Percentiles rank a stretch among this genome's conserved stretches.
These are phyloP conservation scores for Clonostachys byssicola DNA, from an alignment of 2,329 filamentous ascomycete genomes.

Conservation along the genomic window DNA sequence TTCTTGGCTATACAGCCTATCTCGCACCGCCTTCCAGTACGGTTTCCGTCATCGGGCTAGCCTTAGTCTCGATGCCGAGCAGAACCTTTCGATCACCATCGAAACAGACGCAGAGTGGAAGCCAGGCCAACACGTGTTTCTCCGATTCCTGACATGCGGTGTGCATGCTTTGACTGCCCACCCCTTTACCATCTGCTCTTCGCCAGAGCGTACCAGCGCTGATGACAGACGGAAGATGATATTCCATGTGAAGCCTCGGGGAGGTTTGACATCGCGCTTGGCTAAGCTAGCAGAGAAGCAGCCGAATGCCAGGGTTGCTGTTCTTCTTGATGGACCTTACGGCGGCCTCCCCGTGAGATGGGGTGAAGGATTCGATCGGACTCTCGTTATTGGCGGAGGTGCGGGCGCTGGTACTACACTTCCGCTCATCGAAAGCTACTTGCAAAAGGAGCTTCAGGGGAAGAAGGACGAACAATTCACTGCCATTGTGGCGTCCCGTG, in stretches of 20 bases:
- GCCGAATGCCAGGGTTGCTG: constrained; percentile 29
- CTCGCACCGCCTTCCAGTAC: constrained; percentile 43
- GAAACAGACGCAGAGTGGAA: constrained; percentile 38
- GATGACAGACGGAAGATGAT: constrained; percentile 27
- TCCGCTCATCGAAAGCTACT: neutral
- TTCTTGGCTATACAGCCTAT: constrained; percentile 35
- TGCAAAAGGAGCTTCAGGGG: neutral
- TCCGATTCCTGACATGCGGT: constrained; percentile 43
- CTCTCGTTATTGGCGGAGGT: constrained; percentile 48
- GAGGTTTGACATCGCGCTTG: constrained; percentile 44
- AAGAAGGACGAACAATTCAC: constrained; percentile 2
- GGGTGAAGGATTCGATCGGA: constrained; percentile 30
- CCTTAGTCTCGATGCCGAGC: constrained; percentile 30
- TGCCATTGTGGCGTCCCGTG: constrained; percentile 2
- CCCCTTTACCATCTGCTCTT: constrained; percentile 51
- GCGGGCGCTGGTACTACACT: constrained; percentile 48
- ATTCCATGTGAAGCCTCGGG: constrained; percentile 46
- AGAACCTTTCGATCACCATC: constrained; percentile 31
- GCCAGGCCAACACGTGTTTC: constrained; percentile 50
- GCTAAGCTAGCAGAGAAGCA: constrained; percentile 26
- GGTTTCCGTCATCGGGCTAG: constrained; percentile 37
- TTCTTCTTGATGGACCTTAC: constrained; percentile 56
- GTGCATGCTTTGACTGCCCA: constrained; percentile 39
- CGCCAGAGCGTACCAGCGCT: constrained; percentile 19
- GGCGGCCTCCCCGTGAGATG: constrained; percentile 39